These are phyloP conservation scores for Vicia villosa DNA, from an alignment of 306 rosid species.

Conservation along the genomic window DNA sequence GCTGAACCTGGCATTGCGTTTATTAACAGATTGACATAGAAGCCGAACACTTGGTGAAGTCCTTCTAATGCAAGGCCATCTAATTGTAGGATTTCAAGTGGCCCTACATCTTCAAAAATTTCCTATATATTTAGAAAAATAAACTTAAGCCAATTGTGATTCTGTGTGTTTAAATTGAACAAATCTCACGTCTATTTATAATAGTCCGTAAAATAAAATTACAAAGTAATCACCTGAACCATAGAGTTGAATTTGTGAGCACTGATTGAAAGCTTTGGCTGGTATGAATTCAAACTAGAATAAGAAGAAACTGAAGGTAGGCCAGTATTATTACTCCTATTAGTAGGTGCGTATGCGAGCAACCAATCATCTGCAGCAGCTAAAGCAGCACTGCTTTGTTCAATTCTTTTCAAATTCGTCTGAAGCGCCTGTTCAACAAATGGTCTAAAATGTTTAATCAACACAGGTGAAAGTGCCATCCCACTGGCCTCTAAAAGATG, in stretches of 20 bases:
- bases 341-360: conserved; percentile 54
- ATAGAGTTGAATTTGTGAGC: conserved; percentile 76
- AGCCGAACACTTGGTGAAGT: conserved; percentile 60
- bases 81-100: conserved; percentile 73
- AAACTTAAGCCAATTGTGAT: not conserved
- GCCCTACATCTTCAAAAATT: conserved; percentile 69
- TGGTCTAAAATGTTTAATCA: conserved; percentile 67
- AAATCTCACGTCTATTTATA: not conserved
- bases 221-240: conserved; percentile 68
- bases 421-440: conserved; percentile 60
- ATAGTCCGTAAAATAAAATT: not conserved
- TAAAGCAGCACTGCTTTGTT: conserved; percentile 70
- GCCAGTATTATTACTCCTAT: conserved; percentile 39
- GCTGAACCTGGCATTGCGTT: conserved; percentile 80
- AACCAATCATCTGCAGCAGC: conserved; percentile 86
- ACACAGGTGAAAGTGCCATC: conserved; percentile 75
- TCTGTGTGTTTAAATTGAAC: not conserved
- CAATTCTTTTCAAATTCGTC: conserved; percentile 72
- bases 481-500: conserved; percentile 70
- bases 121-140: conserved; percentile 56
- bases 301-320: conserved; percentile 50
- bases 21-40: conserved; percentile 65
- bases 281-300: conserved; percentile 35
- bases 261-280: conserved; percentile 82
- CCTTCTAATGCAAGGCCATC: conserved; percentile 75